Base-by-base conservation (phyloP, 805 yeast genomes). In the Wickerhamiella australiensis region DNA sequence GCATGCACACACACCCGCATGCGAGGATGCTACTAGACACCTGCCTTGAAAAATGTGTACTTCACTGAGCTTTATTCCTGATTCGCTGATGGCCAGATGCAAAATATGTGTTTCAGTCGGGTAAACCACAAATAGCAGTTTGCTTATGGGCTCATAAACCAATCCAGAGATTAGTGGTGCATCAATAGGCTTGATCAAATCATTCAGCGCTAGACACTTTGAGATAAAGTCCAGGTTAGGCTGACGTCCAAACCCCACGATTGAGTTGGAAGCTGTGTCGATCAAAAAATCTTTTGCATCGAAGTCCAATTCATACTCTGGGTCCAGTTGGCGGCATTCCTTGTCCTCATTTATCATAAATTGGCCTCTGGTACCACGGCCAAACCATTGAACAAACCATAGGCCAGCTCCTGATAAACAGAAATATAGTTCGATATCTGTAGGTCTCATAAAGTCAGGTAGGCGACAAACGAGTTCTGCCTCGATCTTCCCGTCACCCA, bases 241-340 rank as follows among this genome's bases (percentile, higher is more conserved):
- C 37, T 42, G 46, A 5, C 27, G 20, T 2, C 49, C 49, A 37
- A 26, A 46, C 3, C 37, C 15, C 23, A 45, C 25, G 23, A 45
- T 15, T n/a, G 42, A 36, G 37, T 37, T 25, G 3, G 43, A 37
- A 5, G 43, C 9, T 5, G 46, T 20, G 26, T 42, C 46, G 6
- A 42, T 17, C 22, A 42, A 5, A 37, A 42, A 42, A 17, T 42
- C 37, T n/a, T 13, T 27, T 15, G 26, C 25, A 18, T 42, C 46
- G 26, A 21, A 46, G 35, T 37, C 23, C 27, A 37, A 23, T 27
- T 37, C 43, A 27, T 8, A 8, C 13, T 37, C 43, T 3, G 49
- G 43, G 17, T 46, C 43, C 21, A 46, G n/a, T 5, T 46, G 26
- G 21, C 13, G 13, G 36, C 13, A 23, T 7, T 37, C 23, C 9